Percentiles rank a stretch among this genome's conserved stretches.
phyloP scores from a whole-genome alignment of 192 early-diverging fungal genomes.

The Gonapodya sp. region DNA sequence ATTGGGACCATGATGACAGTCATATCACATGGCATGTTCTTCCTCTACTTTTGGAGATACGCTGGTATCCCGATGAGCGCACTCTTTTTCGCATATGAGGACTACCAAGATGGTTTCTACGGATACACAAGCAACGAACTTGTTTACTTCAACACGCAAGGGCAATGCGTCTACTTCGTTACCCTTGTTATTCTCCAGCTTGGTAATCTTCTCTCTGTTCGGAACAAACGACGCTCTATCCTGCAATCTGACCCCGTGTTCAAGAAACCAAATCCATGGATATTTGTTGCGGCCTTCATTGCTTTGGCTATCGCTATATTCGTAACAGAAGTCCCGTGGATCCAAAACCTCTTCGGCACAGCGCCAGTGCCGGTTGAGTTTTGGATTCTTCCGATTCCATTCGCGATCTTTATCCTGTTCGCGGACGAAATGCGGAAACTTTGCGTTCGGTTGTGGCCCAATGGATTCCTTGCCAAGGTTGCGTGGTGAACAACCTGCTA shows the following conservation, averaged over 20 bases:
- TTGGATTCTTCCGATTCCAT: slow-evolving; percentile 55
- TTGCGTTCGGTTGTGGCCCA: slow-evolving; percentile 39
- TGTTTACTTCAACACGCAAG: slow-evolving; percentile 29
- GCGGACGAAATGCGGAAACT: slow-evolving; percentile 59
- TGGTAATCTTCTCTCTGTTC: slow-evolving; percentile 43
- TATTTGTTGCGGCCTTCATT: slow-evolving; percentile 41
- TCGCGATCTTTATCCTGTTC: slow-evolving; percentile 40
- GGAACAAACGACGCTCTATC: slow-evolving; percentile 46
- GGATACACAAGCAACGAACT: slow-evolving; percentile 41
- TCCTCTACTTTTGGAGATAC: background rate
- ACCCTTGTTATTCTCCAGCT: slow-evolving; percentile 50
- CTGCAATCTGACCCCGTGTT: slow-evolving; percentile 51
- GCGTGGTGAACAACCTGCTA: slow-evolving; percentile 39
- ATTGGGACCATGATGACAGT: slow-evolving; percentile 56
- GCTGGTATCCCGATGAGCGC: slow-evolving; percentile 48
- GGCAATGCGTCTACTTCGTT: slow-evolving; percentile 33
- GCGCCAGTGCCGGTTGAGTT: slow-evolving; percentile 45
- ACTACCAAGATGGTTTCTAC: slow-evolving; percentile 39
- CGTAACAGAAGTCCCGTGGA: slow-evolving; percentile 39
- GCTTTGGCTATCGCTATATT: slow-evolving; percentile 36
- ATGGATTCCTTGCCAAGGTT: slow-evolving; percentile 37
- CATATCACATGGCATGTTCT: slow-evolving; percentile 4
- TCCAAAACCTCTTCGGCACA: slow-evolving; percentile 49
- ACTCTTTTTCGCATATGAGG: slow-evolving; percentile 44
- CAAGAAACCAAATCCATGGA: slow-evolving; percentile 34